A percentile compares a stretch with the other conserved stretches of the same genome.
These are phyloP conservation scores for Penicillium taxi DNA, from an alignment of 495 filamentous ascomycete species.

Conservation along the genomic window DNA sequence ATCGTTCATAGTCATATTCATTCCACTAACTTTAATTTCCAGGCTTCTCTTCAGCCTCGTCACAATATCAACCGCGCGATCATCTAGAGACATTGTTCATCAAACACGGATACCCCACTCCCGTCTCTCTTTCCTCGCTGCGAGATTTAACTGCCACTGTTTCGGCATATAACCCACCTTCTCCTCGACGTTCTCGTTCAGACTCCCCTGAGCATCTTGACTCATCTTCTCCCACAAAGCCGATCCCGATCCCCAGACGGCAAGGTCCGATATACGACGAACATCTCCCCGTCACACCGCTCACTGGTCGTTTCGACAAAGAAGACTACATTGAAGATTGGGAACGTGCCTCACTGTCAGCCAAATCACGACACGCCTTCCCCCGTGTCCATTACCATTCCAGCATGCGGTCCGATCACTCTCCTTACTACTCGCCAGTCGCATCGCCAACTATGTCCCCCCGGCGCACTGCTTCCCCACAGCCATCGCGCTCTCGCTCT, in stretches of 20 bases:
- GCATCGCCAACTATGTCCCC: slow-evolving; percentile 32
- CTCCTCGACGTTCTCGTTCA: slow-evolving; percentile 15
- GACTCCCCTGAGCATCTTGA: slow-evolving; percentile 18
- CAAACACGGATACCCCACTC: slow-evolving; percentile 41
- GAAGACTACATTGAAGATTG: slow-evolving; percentile 32
- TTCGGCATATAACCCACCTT: slow-evolving; percentile 48
- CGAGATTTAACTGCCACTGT: slow-evolving; percentile 65
- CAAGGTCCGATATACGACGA: slow-evolving; percentile 21
- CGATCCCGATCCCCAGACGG: slow-evolving; percentile 35
- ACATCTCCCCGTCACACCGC: slow-evolving; percentile 36
- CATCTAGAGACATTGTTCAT: slow-evolving; percentile 61
- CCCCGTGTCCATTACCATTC: slow-evolving; percentile 10
- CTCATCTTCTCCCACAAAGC: slow-evolving; percentile 29
- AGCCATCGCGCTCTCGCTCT: slow-evolving; percentile 20
- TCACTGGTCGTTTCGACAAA: slow-evolving; percentile 38
- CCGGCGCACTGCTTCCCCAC: slow-evolving; percentile 30
- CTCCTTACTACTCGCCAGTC: slow-evolving; percentile 31
- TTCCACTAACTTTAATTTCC: slow-evolving; percentile 51
- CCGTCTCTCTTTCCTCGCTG: slow-evolving; percentile 65
- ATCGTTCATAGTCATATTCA: slow-evolving; percentile 28
- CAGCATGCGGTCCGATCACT: slow-evolving; percentile 34
- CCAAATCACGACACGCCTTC: slow-evolving; percentile 13
- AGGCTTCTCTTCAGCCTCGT: slow-evolving; percentile 43
- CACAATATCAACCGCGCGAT: slow-evolving; percentile 49
- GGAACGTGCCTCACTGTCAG: slow-evolving; percentile 22